Evolutionary conservation across 225 moss, liverwort and hornwort species (phyloP), one percentile per base, ranked within the genome.

Genomic region (Antitrichia curtipendula): DNA sequence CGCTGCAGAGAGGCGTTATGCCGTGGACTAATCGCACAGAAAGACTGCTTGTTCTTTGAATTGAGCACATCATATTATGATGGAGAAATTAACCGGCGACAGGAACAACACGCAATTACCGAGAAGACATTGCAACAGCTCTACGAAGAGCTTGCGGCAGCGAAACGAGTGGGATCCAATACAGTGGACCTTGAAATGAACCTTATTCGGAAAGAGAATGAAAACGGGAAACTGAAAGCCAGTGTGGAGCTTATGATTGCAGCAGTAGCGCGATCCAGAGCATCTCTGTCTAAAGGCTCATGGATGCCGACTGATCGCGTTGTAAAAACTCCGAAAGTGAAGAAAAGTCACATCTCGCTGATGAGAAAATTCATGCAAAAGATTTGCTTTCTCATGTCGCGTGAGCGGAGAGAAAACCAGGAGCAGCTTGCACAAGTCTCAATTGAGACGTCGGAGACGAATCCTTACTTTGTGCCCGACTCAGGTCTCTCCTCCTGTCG

Each of bases 1-100:
- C 90, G 88, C 41, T 93, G 93, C 73, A 89, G 93, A 79, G 90
- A 89, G 70, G 60, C 88, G 15, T 82, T 84, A 49, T 93, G 92
- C 65, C 89, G 86, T 77, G 92, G 92, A 57, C 59, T 93, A 18
- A 92, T 93, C 25, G 93, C 91, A 59, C 81, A 91, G 43, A 85
- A 61, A 58, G 74, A 47, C 12, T 69, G 86, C 66, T 81, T 81
- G 32, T 90, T 91, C 83, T 86, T 91, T 36, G 81, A 76, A 59
- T 56, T 57, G 64, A 91, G 89, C 83, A 56, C 59, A 58, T 36
- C 54, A 47, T 76, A 89, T 87, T 91, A 78, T 50, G 85, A 90
- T 50, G 52, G 59, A 63, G 87, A 83, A 80, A 86, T 93, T 47
- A 75, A 89, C 50, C 69, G 75, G 50, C 81, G 86, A 47, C 90